These are phyloP conservation scores for Eucalyptus dawsonii DNA, from an alignment of 345 rosid species.

Conservation along the genomic window DNA sequence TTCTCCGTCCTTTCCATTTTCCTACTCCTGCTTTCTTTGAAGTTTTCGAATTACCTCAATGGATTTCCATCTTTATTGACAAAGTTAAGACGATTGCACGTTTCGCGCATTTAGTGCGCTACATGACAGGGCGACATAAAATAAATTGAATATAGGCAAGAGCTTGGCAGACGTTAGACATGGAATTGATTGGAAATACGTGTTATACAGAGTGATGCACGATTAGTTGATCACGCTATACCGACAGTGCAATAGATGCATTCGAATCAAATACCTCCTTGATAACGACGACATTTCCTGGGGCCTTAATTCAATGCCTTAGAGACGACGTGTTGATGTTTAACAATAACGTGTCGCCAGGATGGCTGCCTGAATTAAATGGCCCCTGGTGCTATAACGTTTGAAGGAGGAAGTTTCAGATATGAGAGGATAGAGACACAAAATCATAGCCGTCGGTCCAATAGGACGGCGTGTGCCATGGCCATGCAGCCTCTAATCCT, in stretches of 20 bases:
- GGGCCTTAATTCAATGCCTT: background rate
- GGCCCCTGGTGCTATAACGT: background rate
- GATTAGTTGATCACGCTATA: background rate
- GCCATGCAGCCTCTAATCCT: background rate
- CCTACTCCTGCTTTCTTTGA: background rate
- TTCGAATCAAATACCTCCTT: background rate
- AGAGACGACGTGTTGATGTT: background rate
- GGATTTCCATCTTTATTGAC: background rate
- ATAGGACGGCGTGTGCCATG: background rate
- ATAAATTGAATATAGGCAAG: rapidly evolving
- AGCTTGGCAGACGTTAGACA: background rate
- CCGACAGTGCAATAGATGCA: rapidly evolving
- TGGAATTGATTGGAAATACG: background rate
- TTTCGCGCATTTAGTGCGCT: rapidly evolving
- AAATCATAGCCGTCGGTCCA: background rate
- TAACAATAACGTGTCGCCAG: background rate
- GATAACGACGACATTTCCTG: background rate
- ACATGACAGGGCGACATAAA: background rate
- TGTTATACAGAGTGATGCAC: background rate
- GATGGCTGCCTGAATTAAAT: background rate
- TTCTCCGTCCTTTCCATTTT: background rate
- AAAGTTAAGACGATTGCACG: background rate
- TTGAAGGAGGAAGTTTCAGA: background rate
- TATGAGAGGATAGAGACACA: background rate
- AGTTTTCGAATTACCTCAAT: background rate